These are phyloP conservation scores for Pyrenopolyporus hunteri DNA, from an alignment of 495 filamentous ascomycete species.

Conservation along the genomic window DNA sequence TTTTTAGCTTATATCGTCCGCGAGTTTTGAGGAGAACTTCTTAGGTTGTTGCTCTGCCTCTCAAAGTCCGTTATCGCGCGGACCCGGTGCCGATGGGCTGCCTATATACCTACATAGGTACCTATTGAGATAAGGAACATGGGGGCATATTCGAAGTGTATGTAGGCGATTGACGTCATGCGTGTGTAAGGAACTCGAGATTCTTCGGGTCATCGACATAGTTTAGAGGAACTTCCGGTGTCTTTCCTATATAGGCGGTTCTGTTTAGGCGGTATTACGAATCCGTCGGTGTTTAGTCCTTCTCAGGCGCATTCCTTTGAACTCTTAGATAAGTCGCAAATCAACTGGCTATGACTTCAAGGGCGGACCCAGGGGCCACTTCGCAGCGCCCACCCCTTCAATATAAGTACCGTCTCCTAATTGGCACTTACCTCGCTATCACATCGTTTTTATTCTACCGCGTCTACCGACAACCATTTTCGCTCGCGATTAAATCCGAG, in stretches of 20 bases:
- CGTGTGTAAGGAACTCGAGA: background rate
- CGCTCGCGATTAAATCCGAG: conserved; percentile 1
- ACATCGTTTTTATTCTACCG: conserved; percentile 17
- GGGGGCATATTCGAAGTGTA: too few relatives aligned
- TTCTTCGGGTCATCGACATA: background rate
- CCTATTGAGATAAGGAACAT: too few relatives aligned
- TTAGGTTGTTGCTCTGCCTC: too few relatives aligned
- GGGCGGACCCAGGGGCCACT: background rate
- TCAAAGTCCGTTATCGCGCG: too few relatives aligned
- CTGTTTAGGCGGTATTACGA: too few relatives aligned
- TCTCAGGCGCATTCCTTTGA: too few relatives aligned
- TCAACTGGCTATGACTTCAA: background rate
- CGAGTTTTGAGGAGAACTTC: too few relatives aligned
- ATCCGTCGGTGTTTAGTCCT: too few relatives aligned
- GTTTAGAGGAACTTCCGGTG: background rate
- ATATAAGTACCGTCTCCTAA: conserved; percentile 15
- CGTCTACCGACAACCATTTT: conserved; percentile 16
- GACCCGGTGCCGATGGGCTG: too few relatives aligned
- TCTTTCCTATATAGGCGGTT: background rate
- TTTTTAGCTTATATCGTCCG: too few relatives aligned
- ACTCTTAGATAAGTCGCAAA: background rate
- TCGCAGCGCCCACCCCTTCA: background rate
- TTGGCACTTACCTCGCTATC: conserved; percentile 2
- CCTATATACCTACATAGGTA: too few relatives aligned
- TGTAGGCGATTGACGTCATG: conserved; percentile 17